Evolutionary conservation across 1,284 basidiomycete genomes (phyloP).

Genomic region (Sporisorium scitamineum): DNA sequence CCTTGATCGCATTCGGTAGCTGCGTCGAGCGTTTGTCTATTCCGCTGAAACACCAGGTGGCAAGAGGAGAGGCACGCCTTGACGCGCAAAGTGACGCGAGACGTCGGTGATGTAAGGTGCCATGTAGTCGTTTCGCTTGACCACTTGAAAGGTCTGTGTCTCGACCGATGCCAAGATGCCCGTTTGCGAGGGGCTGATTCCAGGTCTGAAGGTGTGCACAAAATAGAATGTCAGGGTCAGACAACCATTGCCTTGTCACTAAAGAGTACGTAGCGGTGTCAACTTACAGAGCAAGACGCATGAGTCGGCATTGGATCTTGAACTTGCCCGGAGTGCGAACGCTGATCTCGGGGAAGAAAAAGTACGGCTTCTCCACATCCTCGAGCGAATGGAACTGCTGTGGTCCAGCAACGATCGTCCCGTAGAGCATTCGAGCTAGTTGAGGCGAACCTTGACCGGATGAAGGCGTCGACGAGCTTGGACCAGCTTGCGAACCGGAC

Average conservation of each 20-base stretch:
- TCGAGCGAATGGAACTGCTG: slow-evolving; percentile 22
- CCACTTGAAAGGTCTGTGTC: slow-evolving; percentile 47
- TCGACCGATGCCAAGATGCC: slow-evolving; percentile 26
- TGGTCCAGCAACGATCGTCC: slow-evolving; percentile 47
- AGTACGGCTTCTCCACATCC: slow-evolving; percentile 23
- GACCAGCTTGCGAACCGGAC: background rate
- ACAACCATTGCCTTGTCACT: background rate
- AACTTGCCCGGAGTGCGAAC: slow-evolving; percentile 50
- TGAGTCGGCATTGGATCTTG: slow-evolving; percentile 42
- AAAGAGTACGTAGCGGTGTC: background rate
- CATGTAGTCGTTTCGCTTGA: slow-evolving; percentile 27
- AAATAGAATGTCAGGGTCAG: background rate
- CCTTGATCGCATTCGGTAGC: too few species aligned
- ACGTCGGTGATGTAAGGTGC: slow-evolving; percentile 56
- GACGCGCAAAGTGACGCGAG: slow-evolving; percentile 54
- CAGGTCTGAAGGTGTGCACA: slow-evolving; percentile 8
- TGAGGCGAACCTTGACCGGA: slow-evolving; percentile 1
- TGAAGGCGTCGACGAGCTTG: background rate
- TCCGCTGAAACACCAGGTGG: slow-evolving; percentile 51
- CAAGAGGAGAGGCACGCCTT: slow-evolving; percentile 48
- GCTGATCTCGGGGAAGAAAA: slow-evolving; percentile 60
- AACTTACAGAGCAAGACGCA: slow-evolving; percentile 49
- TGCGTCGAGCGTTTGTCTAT: slow-evolving; percentile 2
- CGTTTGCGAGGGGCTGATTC: background rate
- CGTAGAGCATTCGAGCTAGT: slow-evolving; percentile 53